Evolutionary conservation across 257 asterid genomes (phyloP), one percentile per base, ranked within the genome.

Genomic region (Cruciata laevipes): DNA sequence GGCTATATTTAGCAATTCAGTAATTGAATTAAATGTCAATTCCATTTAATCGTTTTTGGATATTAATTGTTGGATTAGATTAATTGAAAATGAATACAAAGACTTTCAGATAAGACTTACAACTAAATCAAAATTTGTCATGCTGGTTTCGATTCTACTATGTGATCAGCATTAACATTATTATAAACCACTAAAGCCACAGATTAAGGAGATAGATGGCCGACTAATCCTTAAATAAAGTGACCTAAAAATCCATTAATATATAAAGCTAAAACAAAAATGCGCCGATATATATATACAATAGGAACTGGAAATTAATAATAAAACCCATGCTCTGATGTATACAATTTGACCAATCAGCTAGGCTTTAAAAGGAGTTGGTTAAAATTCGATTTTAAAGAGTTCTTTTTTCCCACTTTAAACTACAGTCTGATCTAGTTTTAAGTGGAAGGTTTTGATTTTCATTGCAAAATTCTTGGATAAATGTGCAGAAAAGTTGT

Each of bases 61-160:
- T n/a, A n/a, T n/a, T n/a, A n/a, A n/a, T n/a, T n/a, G n/a, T n/a
- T n/a, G n/a, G n/a, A n/a, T n/a, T n/a, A n/a, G n/a, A n/a, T n/a
- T n/a, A n/a, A n/a, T n/a, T n/a, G n/a, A n/a, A n/a, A n/a, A n/a
- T n/a, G n/a, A n/a, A n/a, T n/a, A n/a, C n/a, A n/a, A 37, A 42
- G 74, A 79, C n/a, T 75, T 69, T 49, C 32, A 60, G 74, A 72
- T 69, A 79, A 72, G 74, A 66, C 59, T 57, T 75, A 25, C 37
- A 51, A 5, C 57, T 21, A 51, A 51, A 51, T 16, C 18, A 17
- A 6, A 51, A 18, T 51, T 51, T 51, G 23, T 51, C 57, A 51
- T 51, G 49, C 49, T 40, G 9, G 16, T 9, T 40, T 40, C 49
- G 17, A 40, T 40, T 40, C 17, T 10, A 40, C 49, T 3, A 1